Conservation (phyloP, 2,329 filamentous ascomycete genomes). For the Phaeosphaeriaceae sp. region DNA sequence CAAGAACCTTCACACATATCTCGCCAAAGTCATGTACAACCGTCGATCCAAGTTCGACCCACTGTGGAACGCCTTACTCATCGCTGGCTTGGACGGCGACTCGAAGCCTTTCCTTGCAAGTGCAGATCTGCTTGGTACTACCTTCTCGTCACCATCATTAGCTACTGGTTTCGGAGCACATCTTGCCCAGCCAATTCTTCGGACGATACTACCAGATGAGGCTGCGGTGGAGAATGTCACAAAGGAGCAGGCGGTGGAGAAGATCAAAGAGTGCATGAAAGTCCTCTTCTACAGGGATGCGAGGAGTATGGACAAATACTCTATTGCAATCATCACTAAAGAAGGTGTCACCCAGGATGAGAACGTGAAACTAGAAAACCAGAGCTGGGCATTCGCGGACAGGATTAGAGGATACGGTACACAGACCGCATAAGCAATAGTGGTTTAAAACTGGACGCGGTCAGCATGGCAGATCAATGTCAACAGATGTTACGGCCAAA, state of each 20-base stretch:
- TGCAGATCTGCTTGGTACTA: conserved; percentile 90
- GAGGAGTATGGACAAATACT: conserved; percentile 88
- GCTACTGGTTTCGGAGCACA: conserved; percentile 94
- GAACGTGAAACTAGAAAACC: conserved; percentile 85
- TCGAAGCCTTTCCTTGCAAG: conserved; percentile 87
- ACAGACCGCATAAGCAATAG: conserved; percentile 58
- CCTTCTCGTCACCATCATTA: conserved; percentile 84
- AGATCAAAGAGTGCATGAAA: conserved; percentile 95
- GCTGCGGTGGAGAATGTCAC: conserved; percentile 73
- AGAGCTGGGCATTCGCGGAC: conserved; percentile 99
- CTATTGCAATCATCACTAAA: conserved; percentile 86
- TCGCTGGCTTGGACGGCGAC: conserved; percentile 81
- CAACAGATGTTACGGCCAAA: conserved; percentile 13
- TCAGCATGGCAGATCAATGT: conserved; percentile 6
- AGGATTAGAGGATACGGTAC: conserved; percentile 94
- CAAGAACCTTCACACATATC: conserved; percentile 94
- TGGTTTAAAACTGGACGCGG: not conserved
- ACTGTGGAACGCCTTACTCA: conserved; percentile 93
- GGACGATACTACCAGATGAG: conserved; percentile 83
- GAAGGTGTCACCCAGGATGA: conserved; percentile 84
- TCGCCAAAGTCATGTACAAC: conserved; percentile 94
- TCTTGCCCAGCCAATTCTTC: conserved; percentile 90
- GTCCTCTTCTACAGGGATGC: conserved; percentile 97
- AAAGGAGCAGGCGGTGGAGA: conserved; percentile 78
- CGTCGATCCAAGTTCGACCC: conserved; percentile 96